Base-by-base conservation (phyloP, 2,329 filamentous ascomycete genomes). In the Fusarium sp. region DNA sequence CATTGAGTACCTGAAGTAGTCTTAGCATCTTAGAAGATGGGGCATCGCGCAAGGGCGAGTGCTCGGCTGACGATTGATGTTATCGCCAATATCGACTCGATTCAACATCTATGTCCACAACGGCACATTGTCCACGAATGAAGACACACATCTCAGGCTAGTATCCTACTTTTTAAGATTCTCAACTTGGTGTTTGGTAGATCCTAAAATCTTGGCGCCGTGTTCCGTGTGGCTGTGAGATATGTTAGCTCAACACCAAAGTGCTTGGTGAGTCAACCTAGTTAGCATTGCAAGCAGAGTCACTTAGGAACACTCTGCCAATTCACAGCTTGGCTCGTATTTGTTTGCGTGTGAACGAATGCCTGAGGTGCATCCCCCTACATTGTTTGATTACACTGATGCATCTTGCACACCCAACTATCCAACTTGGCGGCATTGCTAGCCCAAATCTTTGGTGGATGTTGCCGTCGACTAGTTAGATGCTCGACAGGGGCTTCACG, bases 221-320 rank as follows among this genome's bases (percentile, higher is more conserved):
- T 41, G 46, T 57, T 27, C 49, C 44, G 47, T 49, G 70, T 69
- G 68, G 65, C 68, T 71, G 30, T 73, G 68, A 16, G 22, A 47
- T 48, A 32, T 44, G 44, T 20, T 69, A 61, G 70, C 24, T 41
- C 32, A 46, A 60, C 27, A 48, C 57, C 40, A 56, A 64, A 61
- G 30, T 44, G 46, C 61, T 67, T 64, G 68, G 55, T 54, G 52
- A 64, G 54, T 67, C 46, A 69, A 57, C 25, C 16, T n/a, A 48
- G 51, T 57, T 40, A 34, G 49, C 22, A 24, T 45, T 48, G 41
- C 29, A 40, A 6, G 41, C 34, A 52, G 41, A 52, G 59, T 61
- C 34, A 48, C 49, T 52, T 46, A 16, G 52, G 34, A 11, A 25
- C n/a, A 32, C 29, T 34, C 18, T 25, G 25, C 40, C 20, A 52